Evolutionary conservation across 169 alveolate species (phyloP), one percentile per base, ranked within the genome.

Genomic region (Plasmodium vinckei): DNA sequence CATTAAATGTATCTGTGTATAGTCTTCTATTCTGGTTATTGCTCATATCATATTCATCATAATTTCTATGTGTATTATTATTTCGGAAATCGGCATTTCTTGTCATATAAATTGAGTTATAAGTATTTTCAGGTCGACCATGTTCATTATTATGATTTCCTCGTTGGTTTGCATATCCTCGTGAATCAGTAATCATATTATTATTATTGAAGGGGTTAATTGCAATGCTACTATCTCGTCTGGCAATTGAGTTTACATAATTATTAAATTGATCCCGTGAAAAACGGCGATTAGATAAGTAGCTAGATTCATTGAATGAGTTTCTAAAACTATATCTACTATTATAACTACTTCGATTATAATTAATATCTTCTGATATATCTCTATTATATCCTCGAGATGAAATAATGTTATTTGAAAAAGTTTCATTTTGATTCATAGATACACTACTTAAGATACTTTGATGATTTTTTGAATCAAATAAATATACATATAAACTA

Each of bases 401-500:
- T 33, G 42, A 23, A 5, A 33, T 33, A 5, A 54, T 59, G 53
- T 67, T 79, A 42, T 51, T 25, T 44, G 89, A 56, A 65, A 39
- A 54, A 17, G 44, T 79, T 39, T 64, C 84, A 46, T 54, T 51
- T 12, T 59, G 47, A 2, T 53, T 79, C 10, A 79, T 21, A 9
- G 89, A 54, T 2, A 39, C 0, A 27, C 54, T 67, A 51, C 84
- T 79, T n/a, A 44, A 60, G 12, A 69, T 21, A 54, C 47, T 65
- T 42, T 82, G 72, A 21, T 70, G 69, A 33, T 86, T 67, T 57
- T 51, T 59, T 42, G n/a, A 56, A 21, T 86, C 75, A 57, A 69
- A 86, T 54, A 69, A 47, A 70, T 86, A 86, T 13, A 86, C 91
- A 86, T 69, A 86, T 42, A 86, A 12, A 70, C 17, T 5, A 86